Evolutionary conservation across 2,329 filamentous ascomycete species (phyloP), one percentile per base, ranked within the genome.

Genomic region (Plenodomus biglobosus): DNA sequence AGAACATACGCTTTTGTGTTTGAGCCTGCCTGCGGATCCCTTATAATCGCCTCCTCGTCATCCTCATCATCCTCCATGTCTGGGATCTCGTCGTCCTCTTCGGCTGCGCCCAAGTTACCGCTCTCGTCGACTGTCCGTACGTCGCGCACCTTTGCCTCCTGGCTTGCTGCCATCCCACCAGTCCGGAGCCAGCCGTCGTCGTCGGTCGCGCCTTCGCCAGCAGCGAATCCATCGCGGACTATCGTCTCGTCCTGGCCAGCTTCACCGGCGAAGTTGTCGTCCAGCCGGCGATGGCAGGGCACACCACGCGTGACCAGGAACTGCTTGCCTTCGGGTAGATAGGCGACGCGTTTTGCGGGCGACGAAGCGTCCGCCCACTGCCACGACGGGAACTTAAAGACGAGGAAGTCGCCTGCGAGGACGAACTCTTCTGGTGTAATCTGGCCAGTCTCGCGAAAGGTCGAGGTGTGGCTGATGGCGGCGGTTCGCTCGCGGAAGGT

Each of bases 311-410:
- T 96, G 36, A 97, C 88, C 32, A 99, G 82, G 68, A 91, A 99
- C 80, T 99, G 94, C 77, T 97, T 99, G 42, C 88, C 90, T 0
- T 85, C 76, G 1, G 94, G 94, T 3, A 99, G 84, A 69, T 95
- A 89, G 57, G 79, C 78, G 46, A 89, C 88, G 55, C 91, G 87
- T 71, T 90, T 89, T 53, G 83, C 81, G 1, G 86, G 83, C n/a
- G 85, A 84, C 46, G 92, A 88, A 59, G 92, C 92, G 64, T 94
- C 90, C 58, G 88, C 85, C 94, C 94, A 99, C 41, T 90, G 88
- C 94, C 94, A 99, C 49, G 92, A 95, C 8, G 92, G 94, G 76
- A 99, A 99, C 78, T 96, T 97, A 85, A 95, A 96, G 67, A 96
- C 92, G 32, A 99, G 85, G 72, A 97, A 99, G 77, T 99, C 94